phyloP scores from a whole-genome alignment of 306 rosid species.

The Geum urbanum region DNA sequence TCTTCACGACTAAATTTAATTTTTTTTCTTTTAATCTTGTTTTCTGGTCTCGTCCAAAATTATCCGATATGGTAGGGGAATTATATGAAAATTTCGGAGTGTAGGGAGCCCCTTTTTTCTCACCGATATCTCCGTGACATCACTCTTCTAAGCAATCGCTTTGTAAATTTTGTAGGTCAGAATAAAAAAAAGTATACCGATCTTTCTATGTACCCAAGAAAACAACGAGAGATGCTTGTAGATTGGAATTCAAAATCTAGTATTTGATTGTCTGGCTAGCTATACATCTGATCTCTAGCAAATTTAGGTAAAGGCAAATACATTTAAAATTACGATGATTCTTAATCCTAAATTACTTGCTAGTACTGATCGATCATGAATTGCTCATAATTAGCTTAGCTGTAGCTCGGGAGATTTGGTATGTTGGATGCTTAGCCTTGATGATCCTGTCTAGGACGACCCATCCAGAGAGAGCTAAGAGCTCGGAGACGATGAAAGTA shows the following conservation, averaged over 20 bases:
- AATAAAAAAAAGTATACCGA: too few species aligned
- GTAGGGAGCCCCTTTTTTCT: too few species aligned
- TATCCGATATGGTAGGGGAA: too few species aligned
- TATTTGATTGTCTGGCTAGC: slow-evolving; percentile 2
- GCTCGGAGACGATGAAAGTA: slow-evolving; percentile 86
- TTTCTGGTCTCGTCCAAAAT: too few species aligned
- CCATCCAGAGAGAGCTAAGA: slow-evolving; percentile 84
- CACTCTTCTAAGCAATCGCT: too few species aligned
- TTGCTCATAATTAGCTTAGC: not conserved
- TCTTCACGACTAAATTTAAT: too few species aligned
- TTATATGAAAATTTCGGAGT: too few species aligned
- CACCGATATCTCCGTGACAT: too few species aligned
- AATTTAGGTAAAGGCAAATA: not conserved
- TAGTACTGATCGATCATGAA: not conserved
- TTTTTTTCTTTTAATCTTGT: too few species aligned
- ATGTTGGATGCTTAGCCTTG: slow-evolving; percentile 8
- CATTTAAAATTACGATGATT: not conserved
- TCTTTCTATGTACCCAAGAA: too few species aligned
- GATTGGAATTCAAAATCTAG: not conserved
- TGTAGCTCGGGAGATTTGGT: not conserved
- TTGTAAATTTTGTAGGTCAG: too few species aligned
- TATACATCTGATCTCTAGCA: slow-evolving; percentile 7
- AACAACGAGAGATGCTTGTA: not conserved
- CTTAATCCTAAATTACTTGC: not conserved
- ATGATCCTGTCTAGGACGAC: slow-evolving; percentile 73